Evolutionary conservation across 2,329 filamentous ascomycete genomes (phyloP).

Genomic region (Chrysoporthe cubensis): DNA sequence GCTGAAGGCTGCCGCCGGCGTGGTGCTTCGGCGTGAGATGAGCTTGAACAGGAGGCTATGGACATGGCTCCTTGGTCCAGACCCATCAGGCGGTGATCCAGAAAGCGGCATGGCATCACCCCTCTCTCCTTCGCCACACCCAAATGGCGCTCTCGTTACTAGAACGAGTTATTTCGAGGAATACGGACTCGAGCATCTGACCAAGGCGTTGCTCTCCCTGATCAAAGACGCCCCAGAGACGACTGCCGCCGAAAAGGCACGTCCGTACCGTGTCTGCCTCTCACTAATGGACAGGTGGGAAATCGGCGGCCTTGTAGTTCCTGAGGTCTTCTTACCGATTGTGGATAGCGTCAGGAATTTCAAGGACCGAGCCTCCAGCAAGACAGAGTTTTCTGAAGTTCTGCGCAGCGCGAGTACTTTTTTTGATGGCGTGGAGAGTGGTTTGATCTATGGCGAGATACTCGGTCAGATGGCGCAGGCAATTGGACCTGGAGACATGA

Average conservation of each 20-base stretch:
- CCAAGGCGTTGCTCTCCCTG: conserved; percentile 72
- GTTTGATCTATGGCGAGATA: conserved; percentile 87
- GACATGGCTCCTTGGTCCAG: conserved; percentile 92
- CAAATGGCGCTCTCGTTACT: conserved; percentile 53
- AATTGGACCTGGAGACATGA: conserved; percentile 52
- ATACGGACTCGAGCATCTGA: conserved; percentile 75
- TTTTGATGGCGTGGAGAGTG: conserved; percentile 95
- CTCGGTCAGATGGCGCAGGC: conserved; percentile 67
- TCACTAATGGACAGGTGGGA: conserved; percentile 99
- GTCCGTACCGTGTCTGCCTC: conserved; percentile 87
- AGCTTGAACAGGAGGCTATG: conserved; percentile 93
- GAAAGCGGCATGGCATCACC: conserved; percentile 54
- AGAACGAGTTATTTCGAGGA: conserved; percentile 82
- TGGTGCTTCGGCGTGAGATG: conserved; percentile 92
- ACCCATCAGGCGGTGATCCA: conserved; percentile 52
- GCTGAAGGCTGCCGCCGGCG: conserved; percentile 79
- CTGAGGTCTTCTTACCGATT: conserved; percentile 84
- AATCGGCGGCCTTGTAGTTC: conserved; percentile 86
- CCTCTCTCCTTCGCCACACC: conserved; percentile 45
- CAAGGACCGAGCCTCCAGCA: conserved; percentile 65
- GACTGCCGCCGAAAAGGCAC: conserved; percentile 70
- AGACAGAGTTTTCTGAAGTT: conserved; percentile 79
- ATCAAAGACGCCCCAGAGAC: conserved; percentile 59
- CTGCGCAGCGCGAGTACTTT: conserved; percentile 92
- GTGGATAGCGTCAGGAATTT: conserved; percentile 80